Conservation (phyloP, 2,329 filamentous ascomycete genomes). For the Aschersonia sp. region DNA sequence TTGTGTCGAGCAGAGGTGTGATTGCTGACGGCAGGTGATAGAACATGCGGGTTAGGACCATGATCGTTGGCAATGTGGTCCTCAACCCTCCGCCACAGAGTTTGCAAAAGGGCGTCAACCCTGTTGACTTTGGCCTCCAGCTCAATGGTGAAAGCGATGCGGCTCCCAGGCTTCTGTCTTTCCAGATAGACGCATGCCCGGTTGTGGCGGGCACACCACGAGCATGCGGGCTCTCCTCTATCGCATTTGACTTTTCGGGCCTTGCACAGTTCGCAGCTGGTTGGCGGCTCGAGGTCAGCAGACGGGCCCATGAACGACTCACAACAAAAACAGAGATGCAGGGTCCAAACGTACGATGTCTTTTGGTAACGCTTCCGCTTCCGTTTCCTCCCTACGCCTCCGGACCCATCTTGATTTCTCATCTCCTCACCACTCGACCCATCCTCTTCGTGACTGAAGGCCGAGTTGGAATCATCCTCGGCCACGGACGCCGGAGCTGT, state of each 20-base stretch:
- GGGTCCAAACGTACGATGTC: constrained; percentile 20
- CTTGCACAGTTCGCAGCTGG: constrained; percentile 29
- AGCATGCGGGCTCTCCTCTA: constrained; percentile 45
- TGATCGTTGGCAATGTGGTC: constrained; percentile 24
- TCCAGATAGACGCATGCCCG: constrained; percentile 55
- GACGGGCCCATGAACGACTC: background rate
- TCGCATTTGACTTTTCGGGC: constrained; percentile 33
- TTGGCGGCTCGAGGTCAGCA: background rate
- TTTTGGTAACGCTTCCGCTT: constrained; percentile 26
- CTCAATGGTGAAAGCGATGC: constrained; percentile 47
- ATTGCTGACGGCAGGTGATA: constrained; percentile 19
- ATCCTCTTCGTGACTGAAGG: constrained; percentile 19
- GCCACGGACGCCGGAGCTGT: constrained; percentile 11
- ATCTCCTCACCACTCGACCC: constrained; percentile 22
- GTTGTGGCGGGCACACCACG: constrained; percentile 55
- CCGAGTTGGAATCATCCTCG: constrained; percentile 22
- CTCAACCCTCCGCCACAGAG: constrained; percentile 25
- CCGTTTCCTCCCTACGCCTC: constrained; percentile 18
- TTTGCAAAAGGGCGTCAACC: constrained; percentile 31
- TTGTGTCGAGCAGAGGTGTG: constrained; percentile 19
- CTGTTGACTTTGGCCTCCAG: constrained; percentile 39
- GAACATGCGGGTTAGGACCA: constrained; percentile 7
- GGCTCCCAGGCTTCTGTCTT: constrained; percentile 52
- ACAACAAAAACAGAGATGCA: background rate
- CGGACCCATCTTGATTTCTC: constrained; percentile 12